Evolutionary conservation across 768 basidiomycete species (phyloP), one percentile per base, ranked within the genome.

Genomic region (Neoboletus subvelutipes): DNA sequence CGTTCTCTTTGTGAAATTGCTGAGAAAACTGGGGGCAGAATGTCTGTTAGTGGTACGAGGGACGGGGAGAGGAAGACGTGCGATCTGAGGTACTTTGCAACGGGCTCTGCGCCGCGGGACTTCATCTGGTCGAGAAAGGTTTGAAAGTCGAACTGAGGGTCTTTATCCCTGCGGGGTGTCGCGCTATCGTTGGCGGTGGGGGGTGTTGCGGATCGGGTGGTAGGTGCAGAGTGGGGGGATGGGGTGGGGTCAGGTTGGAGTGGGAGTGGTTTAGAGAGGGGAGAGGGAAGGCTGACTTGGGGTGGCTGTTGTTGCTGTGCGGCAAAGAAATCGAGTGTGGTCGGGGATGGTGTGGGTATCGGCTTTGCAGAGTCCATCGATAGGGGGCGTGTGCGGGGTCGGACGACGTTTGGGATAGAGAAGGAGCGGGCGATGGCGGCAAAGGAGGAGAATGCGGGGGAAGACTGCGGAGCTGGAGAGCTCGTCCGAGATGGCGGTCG

Each of bases 121-220:
- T 96, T 91, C 84, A 99, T 93, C 73, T 99, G 94, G 71, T 95
- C 93, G 60, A 98, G 73, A 72, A 99, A 99, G 47, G 80, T 85
- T 68, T 96, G 94, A 69, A 98, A 98, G 73, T 98, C 96, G 63
- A 98, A 98, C 42, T 78, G 77, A 0, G 77, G 76, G 55, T 75
- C 74, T 31, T 72, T 62, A 47, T 80, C 80, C 37, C 56, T 68
- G 55, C 36, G 55, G 6, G 75, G 72, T 67, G 50, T n/a, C 18
- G 4, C 2, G 50, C 4, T 61, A 20, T 63, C 67, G 3, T 22
- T 40, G 8, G 31, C 20, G 51, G 58, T 66, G 15, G 47, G 47
- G 18, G 71, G 69, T 1, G 71, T 74, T 34, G 62, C 67, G 34
- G 65, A 56, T 54, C 62, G 57, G 52, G 57, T 68, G 52, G 67